Evolutionary conservation across 257 asterid genomes (phyloP), one percentile per base, ranked within the genome.

Genomic region (Nicotiana knightiana): DNA sequence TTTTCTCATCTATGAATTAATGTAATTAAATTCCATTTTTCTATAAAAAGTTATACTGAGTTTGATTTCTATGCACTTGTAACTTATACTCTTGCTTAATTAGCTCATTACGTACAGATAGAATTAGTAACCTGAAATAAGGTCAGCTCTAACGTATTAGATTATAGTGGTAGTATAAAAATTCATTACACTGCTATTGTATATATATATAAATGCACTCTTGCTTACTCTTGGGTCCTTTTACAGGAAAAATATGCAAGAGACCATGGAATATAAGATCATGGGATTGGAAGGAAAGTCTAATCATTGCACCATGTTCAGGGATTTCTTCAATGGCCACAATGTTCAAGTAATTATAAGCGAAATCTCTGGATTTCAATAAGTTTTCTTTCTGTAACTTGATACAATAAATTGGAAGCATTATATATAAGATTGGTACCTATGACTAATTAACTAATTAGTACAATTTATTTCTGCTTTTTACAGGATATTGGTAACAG

Each of bases 261-360:
- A 79, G 33, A 55, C 3, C 57, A 62, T 43, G 84, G 63, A 77
- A 15, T 79, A n/a, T 43, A 12, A 82, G 3, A 70, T 51, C 18
- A 67, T 76, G 78, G 84, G 61, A 24, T 3, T 26, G 2, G 82
- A 71, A 11, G 57, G 37, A n/a, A 77, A 62, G 54, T 78, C 55
- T 37, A 59, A 83, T 61, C 37, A 82, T 37, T 77, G 81, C 48
- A 28, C 24, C 84, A 84, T 87, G 86, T 81, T 83, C 75, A 85
- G 83, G 81, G 94, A 87, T 81, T 84, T 88, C 6, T 67, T 84
- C 35, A 37, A 67, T 59, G 77, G 81, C 64, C 55, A n/a, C 83
- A 78, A 61, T 30, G 37, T 26, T 73, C 85, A 82, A 59, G 82
- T 81, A 77, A 84, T 26, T 53, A 48, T 32, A 32, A 32, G 10